Evolutionary conservation across 345 rosid genomes (phyloP).

Genomic region (Sisymbrium irio): DNA sequence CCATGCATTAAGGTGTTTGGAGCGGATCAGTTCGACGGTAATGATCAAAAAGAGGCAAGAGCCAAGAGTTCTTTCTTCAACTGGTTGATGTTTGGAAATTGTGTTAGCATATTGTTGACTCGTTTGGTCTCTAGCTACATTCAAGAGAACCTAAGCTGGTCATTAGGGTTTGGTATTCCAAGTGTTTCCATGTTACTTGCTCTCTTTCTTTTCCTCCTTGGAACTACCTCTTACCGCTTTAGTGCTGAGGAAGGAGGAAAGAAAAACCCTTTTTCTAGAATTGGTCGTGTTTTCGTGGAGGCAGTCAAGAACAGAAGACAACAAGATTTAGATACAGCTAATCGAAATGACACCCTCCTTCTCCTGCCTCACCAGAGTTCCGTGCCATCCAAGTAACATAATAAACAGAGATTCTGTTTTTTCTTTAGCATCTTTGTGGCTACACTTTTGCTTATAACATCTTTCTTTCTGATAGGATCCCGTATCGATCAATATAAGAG

Average conservation of each 20-base stretch:
- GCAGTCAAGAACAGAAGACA: constrained; percentile 26
- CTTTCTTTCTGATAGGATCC: background rate
- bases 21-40: constrained; percentile 69
- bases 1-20: constrained; percentile 80
- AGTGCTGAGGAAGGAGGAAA: background rate
- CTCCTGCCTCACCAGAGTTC: constrained; percentile 30
- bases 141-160: constrained; percentile 78
- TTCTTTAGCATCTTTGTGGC: background rate
- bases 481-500: no score
- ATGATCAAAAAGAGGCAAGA: constrained; percentile 43
- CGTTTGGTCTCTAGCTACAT: constrained; percentile 48
- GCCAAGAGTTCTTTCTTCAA: constrained; percentile 71
- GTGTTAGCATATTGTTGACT: constrained; percentile 35
- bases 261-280: constrained; percentile 21
- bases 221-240: constrained; percentile 29
- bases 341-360: background rate
- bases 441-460: background rate
- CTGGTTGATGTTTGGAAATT: constrained; percentile 66
- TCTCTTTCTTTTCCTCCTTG: constrained; percentile 30
- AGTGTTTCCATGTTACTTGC: constrained; percentile 27
- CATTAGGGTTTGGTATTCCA: constrained; percentile 54
- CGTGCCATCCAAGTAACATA: constrained; percentile 38
- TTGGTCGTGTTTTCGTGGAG: constrained; percentile 23
- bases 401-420: background rate
- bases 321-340: background rate